Percentiles rank a stretch among this genome's conserved stretches.
Evolutionary conservation across 495 filamentous ascomycete species (phyloP).

Genomic region (Platismatia glauca): DNA sequence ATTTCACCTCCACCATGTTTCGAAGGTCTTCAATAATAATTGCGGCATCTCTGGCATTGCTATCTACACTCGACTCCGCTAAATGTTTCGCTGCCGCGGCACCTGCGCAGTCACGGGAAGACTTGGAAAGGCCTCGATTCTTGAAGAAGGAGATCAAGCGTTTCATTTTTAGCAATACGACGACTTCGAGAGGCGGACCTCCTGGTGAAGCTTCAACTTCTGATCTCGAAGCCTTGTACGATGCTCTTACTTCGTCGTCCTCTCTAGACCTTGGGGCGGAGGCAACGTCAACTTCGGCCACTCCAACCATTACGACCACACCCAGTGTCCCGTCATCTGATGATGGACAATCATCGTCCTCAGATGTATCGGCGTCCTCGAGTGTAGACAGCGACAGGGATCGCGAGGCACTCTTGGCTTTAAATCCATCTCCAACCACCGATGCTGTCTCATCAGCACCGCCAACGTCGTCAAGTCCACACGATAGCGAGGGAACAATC

Average conservation of each 20-base stretch:
- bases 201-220: constrained; percentile 1
- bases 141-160: constrained; percentile 54
- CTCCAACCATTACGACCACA: not conserved
- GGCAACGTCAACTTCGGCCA: not conserved
- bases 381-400: not conserved
- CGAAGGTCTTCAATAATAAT: constrained; percentile 42
- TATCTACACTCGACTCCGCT: constrained; percentile 41
- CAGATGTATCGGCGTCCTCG: not conserved
- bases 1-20: constrained; percentile 25
- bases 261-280: not conserved
- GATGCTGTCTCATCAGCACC: not conserved
- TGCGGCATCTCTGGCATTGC: constrained; percentile 41
- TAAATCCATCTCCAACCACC: not conserved
- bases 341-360: not conserved
- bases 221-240: not conserved
- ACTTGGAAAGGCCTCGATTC: constrained; percentile 42
- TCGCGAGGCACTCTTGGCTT: not conserved
- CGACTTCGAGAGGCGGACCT: constrained; percentile 32
- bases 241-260: not conserved
- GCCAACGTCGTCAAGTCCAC: not conserved
- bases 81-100: constrained; percentile 26
- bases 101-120: constrained; percentile 16
- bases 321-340: not conserved
- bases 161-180: constrained; percentile 28
- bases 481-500: not conserved